A percentile compares a stretch with the other conserved stretches of the same genome.
phyloP scores from a whole-genome alignment of 805 yeast genomes.

The Candida vaughaniae region DNA sequence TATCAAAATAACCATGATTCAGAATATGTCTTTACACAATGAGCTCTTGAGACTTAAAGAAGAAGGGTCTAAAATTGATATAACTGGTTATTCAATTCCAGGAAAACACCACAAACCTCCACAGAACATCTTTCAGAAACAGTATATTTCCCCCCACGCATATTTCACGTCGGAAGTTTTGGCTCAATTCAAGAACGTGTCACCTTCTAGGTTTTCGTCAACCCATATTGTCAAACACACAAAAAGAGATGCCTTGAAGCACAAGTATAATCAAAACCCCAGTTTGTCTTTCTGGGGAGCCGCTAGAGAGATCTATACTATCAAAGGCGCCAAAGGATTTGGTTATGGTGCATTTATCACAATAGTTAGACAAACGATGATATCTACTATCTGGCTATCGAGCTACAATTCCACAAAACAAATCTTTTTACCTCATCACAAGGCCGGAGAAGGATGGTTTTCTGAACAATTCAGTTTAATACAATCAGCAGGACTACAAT shows the following conservation, averaged over 20 bases:
- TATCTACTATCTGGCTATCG: slow-evolving; percentile 81
- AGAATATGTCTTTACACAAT: slow-evolving; percentile 46
- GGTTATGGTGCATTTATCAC: slow-evolving; percentile 86
- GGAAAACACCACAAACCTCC: slow-evolving; percentile 24
- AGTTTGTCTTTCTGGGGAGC: slow-evolving; percentile 53
- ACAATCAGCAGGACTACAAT: slow-evolving; percentile 51
- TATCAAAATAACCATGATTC: slow-evolving; percentile 77
- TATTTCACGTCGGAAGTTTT: slow-evolving; percentile 37
- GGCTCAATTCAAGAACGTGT: slow-evolving; percentile 23
- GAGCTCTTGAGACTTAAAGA: slow-evolving; percentile 21
- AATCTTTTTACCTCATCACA: slow-evolving; percentile 52
- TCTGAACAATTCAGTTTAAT: slow-evolving; percentile 41
- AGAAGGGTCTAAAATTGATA: slow-evolving; percentile 22
- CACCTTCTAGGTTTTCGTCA: slow-evolving; percentile 23
- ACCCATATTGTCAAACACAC: slow-evolving; percentile 14
- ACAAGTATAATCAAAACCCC: slow-evolving; percentile 50
- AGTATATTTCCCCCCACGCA: slow-evolving; percentile 43
- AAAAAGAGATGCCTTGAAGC: slow-evolving; percentile 21
- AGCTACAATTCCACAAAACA: slow-evolving; percentile 79
- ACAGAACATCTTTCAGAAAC: slow-evolving; percentile 26
- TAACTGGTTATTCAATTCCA: slow-evolving; percentile 24
- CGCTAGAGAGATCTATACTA: slow-evolving; percentile 61
- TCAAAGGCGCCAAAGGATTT: slow-evolving; percentile 76
- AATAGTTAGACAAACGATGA: slow-evolving; percentile 70
- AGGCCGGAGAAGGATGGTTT: slow-evolving; percentile 39